Conservation (phyloP, 2,329 filamentous ascomycete genomes). For the Plectosphaerella sp. region DNA sequence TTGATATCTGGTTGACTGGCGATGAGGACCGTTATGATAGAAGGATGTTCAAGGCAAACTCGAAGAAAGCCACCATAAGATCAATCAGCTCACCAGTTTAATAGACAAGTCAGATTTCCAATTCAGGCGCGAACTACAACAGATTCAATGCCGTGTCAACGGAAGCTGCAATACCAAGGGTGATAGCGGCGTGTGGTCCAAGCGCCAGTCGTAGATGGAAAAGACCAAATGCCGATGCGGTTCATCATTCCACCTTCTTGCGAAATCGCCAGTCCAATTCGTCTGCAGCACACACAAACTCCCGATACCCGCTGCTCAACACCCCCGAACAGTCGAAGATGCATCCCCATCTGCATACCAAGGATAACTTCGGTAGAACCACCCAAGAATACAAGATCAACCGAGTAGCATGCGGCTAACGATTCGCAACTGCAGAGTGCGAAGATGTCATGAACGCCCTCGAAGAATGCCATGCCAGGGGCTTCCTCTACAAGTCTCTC, state of each 20-base stretch:
- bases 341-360: slow-evolving; percentile 97
- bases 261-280: background rate
- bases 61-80: too few relatives aligned
- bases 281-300: background rate
- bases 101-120: too few relatives aligned
- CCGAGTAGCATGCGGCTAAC: background rate
- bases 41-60: too few relatives aligned
- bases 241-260: background rate
- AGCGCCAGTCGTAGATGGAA: background rate
- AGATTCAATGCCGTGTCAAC: too few relatives aligned
- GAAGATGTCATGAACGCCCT: slow-evolving; percentile 90
- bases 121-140: too few relatives aligned
- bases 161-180: too few relatives aligned
- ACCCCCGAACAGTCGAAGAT: slow-evolving; percentile 41
- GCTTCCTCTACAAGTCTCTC: slow-evolving; percentile 86
- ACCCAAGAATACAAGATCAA: slow-evolving; percentile 1
- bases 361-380: slow-evolving; percentile 74
- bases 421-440: slow-evolving; percentile 60
- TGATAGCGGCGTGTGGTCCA: background rate
- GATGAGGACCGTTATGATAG: too few relatives aligned
- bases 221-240: too few relatives aligned
- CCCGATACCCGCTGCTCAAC: background rate
- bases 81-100: too few relatives aligned
- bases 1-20: too few relatives aligned
- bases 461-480: slow-evolving; percentile 89